Base-by-base conservation (phyloP, 106 monocot genomes). In the Chionographis japonica region DNA sequence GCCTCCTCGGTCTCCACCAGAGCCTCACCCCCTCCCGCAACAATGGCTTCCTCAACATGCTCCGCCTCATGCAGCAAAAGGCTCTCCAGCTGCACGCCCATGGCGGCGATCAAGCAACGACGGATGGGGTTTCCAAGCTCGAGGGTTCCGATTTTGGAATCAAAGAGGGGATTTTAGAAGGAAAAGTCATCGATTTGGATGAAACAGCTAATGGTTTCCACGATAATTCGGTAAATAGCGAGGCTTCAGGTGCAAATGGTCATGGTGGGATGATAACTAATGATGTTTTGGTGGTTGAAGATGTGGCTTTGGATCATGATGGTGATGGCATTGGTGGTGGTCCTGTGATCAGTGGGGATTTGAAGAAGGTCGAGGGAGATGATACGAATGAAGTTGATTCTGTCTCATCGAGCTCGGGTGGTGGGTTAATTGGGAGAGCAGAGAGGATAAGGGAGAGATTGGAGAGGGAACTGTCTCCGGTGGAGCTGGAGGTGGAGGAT, bases 31-130 rank as follows among this genome's bases (percentile, higher is more conserved):
- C 85, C 1, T 95, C 88, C 3, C 74, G 95, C 62, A 95, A 95
- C 56, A 95, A 92, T 18, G 95, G 95, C 20, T 82, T 95, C 50
- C 78, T 91, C 10, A 95, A 95, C 56, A 95, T 95, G 91, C 65
- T 91, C 20, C 81, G 68, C 58, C 77, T 88, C 40, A 95, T 95
- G 95, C 85, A 95, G 83, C 68, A 74, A 43, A 91, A 91, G 62
- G 88, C 95, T 4, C 65, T 80, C 14, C 66, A 88, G 51, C 37
- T 88, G 16, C 37, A 62, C 15, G 27, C 54, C 19, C 49, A 52
- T 4, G 37, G 12, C 16, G 61, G 38, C 8, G 52, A 37, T 68
- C 37, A 37, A 2, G 58, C 5, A 3, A 37, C 53, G 12, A 50
- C 12, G 1, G 27, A 27, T 50, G 71, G 59, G 1, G 38, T 8